Conservation (phyloP, 2,329 filamentous ascomycete genomes). For the Sporothrix curviconia region DNA sequence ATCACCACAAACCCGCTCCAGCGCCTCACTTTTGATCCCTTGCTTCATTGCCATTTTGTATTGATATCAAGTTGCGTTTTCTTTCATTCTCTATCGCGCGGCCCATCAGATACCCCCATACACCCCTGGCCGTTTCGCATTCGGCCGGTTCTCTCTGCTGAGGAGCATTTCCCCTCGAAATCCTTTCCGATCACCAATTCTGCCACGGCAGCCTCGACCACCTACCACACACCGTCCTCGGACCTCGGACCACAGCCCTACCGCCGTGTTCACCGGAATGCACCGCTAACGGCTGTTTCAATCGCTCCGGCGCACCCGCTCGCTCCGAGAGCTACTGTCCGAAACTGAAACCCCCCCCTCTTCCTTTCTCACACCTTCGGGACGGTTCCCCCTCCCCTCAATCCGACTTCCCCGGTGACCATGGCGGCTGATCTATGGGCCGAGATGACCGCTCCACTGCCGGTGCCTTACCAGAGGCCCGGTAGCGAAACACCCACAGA, state of each 20-base stretch:
- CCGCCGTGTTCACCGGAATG: conserved; percentile 1
- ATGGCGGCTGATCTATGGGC: neutral
- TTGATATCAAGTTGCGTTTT: neutral
- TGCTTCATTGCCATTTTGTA: neutral
- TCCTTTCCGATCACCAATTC: too few species aligned
- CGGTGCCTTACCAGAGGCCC: too few species aligned
- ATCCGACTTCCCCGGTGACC: neutral
- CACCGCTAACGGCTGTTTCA: neutral
- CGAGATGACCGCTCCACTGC: neutral
- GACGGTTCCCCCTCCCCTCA: neutral
- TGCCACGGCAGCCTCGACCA: neutral
- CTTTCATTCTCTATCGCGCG: neutral
- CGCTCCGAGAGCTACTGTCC: too few species aligned
- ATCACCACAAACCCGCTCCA: neutral
- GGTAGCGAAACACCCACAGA: too few species aligned
- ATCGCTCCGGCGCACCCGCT: neutral
- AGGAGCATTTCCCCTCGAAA: neutral
- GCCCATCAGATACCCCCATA: neutral
- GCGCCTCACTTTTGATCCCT: neutral
- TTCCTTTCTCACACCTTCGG: neutral
- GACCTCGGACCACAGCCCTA: too few species aligned
- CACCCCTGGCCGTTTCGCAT: too few species aligned
- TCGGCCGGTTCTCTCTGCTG: too few species aligned
- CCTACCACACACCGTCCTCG: neutral
- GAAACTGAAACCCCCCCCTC: neutral